Base-by-base conservation (phyloP, 73 alveolate species). In the Paramecium biaurelia region DNA sequence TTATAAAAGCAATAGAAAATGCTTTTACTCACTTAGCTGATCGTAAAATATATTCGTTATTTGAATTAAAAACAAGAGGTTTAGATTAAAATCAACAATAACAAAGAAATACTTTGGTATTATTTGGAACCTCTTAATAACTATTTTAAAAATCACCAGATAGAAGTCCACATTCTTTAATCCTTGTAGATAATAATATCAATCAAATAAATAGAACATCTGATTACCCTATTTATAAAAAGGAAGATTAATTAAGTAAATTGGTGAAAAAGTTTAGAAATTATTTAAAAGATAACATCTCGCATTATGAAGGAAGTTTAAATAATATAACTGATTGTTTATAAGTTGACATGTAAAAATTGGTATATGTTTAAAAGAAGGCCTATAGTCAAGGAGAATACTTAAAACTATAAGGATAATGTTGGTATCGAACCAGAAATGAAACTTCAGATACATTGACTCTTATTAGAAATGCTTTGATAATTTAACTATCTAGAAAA, bases 361-460 rank as follows among this genome's bases (percentile, higher is more conserved):
- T 63, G 12, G 84, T 26, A 30, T 63, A 63, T 30, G 47, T 63
- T 11, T 63, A 63, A 63, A 63, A 63, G 47, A 63, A 63, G 5
- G 84, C 84, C 7, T 63, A 63, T 30, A 63, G 84, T 26, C 26
- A 38, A 72, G 86, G 86, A 12, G 86, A 38, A 72, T 72, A 72
- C 10, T 38, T 72, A n/a, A 72, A 72, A 72, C 5, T 5, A 34
- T 14, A 34, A 34, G 53, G 57, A 8, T 20, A 37, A 72, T 20
- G n/a, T 2, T 74, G 87, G 87, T 28, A 14, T 28, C 12, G 58
- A 74, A 74, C 67, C 0, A 41, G 87, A 35, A 74, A 74, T 24
- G 87, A 37, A 15, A 37, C 67, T 5, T 37, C 63, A 34, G 87
- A 74, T 18, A 28, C 18, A 10, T 41, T 74, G 57, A 74, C 87